Evolutionary conservation across 352 stramenopile genomes (phyloP).

Genomic region (Phytophthora constricta): DNA sequence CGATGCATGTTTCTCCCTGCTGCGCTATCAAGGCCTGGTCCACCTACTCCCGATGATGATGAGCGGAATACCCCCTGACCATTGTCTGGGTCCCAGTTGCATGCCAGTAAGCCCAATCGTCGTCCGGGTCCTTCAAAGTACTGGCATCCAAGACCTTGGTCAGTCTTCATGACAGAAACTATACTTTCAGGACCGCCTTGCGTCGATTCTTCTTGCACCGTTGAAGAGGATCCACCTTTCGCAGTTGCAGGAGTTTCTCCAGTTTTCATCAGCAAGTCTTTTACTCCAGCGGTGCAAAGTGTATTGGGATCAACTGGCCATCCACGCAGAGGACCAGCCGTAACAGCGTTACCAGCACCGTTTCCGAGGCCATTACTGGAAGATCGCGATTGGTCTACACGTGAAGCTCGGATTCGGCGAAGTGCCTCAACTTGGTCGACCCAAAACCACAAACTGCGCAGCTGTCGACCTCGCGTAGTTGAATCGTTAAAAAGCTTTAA

Average conservation of each 20-base stretch:
- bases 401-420: constrained; percentile 64
- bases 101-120: constrained; percentile 73
- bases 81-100: constrained; percentile 85
- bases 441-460: constrained; percentile 82
- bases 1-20: constrained; percentile 55
- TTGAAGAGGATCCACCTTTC: constrained; percentile 14
- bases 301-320: constrained; percentile 78
- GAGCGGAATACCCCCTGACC: constrained; percentile 38
- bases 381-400: constrained; percentile 50
- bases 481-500: constrained; percentile 67
- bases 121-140: constrained; percentile 80
- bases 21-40: constrained; percentile 39
- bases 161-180: constrained; percentile 60
- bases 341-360: constrained; percentile 32
- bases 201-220: constrained; percentile 25
- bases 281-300: constrained; percentile 68
- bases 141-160: constrained; percentile 70
- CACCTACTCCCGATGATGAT: constrained; percentile 27
- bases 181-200: constrained; percentile 39
- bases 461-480: constrained; percentile 49
- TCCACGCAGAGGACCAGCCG: constrained; percentile 56
- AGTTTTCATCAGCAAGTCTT: constrained; percentile 58
- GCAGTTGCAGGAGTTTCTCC: constrained; percentile 25
- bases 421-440: constrained; percentile 84
- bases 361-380: constrained; percentile 35